Evolutionary conservation across 1,284 basidiomycete genomes (phyloP).

Genomic region (Boletellus deceptivus): DNA sequence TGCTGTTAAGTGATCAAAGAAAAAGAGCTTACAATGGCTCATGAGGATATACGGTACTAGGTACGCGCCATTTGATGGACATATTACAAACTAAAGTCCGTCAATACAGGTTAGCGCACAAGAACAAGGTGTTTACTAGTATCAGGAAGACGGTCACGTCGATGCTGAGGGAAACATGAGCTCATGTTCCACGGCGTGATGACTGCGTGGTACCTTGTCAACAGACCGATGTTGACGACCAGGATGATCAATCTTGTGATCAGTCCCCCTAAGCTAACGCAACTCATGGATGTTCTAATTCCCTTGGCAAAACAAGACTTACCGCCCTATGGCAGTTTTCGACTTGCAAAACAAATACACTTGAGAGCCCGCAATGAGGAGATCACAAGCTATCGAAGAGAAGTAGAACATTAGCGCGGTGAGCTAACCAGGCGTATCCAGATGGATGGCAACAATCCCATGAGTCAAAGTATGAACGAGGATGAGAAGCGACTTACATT

Average conservation of each 20-base stretch:
- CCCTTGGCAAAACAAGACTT: not conserved
- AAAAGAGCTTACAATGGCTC: constrained; percentile 28
- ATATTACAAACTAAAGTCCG: constrained; percentile 26
- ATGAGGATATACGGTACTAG: constrained; percentile 34
- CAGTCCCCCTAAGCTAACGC: constrained; percentile 27
- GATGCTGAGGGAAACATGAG: constrained; percentile 10
- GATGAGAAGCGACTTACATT: constrained; percentile 21
- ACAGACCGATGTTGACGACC: constrained; percentile 31
- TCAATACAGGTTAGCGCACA: not conserved
- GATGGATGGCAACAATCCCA: not conserved
- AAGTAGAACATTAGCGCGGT: constrained; percentile 32
- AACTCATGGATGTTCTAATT: not conserved
- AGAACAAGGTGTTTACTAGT: constrained; percentile 16
- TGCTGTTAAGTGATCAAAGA: not conserved
- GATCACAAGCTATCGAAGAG: constrained; percentile 30
- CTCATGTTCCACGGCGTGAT: not conserved
- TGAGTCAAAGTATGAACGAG: not conserved
- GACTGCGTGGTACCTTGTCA: constrained; percentile 27
- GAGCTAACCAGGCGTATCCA: constrained; percentile 11
- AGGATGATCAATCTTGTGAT: constrained; percentile 31
- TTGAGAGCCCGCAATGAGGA: constrained; percentile 34
- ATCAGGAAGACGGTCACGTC: constrained; percentile 32
- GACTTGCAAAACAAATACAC: constrained; percentile 32
- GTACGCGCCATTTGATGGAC: constrained; percentile 33
- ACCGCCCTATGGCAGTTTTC: constrained; percentile 33